Base-by-base conservation (phyloP, 345 rosid species). In the Zanthoxylum bungeanum region DNA sequence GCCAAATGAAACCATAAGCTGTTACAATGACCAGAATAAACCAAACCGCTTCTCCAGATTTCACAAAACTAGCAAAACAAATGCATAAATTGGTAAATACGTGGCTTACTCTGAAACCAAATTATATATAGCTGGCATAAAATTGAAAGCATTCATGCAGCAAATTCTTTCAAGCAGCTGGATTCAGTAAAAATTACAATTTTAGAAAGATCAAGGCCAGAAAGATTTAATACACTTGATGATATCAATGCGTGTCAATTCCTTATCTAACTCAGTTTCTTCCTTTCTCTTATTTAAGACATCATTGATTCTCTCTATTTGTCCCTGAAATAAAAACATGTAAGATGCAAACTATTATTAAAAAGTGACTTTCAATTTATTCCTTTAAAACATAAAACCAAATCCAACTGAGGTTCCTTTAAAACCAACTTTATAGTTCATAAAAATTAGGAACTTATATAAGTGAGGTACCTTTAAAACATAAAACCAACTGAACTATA, bases 171-270 rank as follows among this genome's bases (percentile, higher is more conserved):
- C 58, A 42, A 75, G 77, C 28, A 47, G n/a, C n/a, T 33, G 64
- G 58, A 49, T 21, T 64, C 37, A 72, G 64, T 69, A 80, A 66
- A 58, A 61, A 76, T 69, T 90, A 90, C 98, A 93, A 94, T 82
- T 77, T 94, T 92, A 56, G 98, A 94, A 61, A 94, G 97, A 82
- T 94, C 95, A 66, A 94, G 79, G 55, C 97, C 97, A 74, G 95
- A 84, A 76, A 94, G 92, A 83, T 89, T 90, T 77, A 94, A 85
- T 89, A 70, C 98, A 92, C 75, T 89, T 94, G 82, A 92, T 92
- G 79, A 92, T 85, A 82, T 94, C 97, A 53, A 80, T 75, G 66
- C 98, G 85, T 0, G 97, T 83, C 75, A 92, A 69, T 77, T 94
- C 97, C 50, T 91, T 74, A 64, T 80, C 89, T n/a, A 72, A 75